Conservation (phyloP, 345 rosid species). For the Moringa oleifera region DNA sequence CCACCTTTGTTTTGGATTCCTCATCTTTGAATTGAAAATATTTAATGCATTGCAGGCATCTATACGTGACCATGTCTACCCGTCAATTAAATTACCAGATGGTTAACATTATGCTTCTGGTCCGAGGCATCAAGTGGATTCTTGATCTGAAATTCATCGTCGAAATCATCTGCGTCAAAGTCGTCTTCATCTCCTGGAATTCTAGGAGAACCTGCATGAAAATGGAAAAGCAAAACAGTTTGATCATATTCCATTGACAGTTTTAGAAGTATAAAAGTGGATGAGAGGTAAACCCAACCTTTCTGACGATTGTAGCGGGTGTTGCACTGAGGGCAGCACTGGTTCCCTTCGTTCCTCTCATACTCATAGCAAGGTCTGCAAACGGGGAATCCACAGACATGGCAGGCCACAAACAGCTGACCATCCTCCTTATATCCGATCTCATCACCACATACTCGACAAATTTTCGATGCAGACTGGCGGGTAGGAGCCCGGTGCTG, state of each 20-base stretch:
- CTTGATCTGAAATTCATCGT: slow-evolving; percentile 53
- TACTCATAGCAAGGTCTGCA: slow-evolving; percentile 89
- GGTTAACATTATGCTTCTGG: slow-evolving; percentile 19
- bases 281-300: slow-evolving; percentile 33
- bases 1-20: no score
- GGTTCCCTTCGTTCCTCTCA: slow-evolving; percentile 85
- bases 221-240: not conserved
- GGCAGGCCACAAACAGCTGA: slow-evolving; percentile 62
- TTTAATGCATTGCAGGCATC: not conserved
- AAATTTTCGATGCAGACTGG: slow-evolving; percentile 36
- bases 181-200: slow-evolving; percentile 67
- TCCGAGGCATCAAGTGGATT: slow-evolving; percentile 30
- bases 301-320: slow-evolving; percentile 81
- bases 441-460: slow-evolving; percentile 82
- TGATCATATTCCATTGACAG: not conserved
- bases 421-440: slow-evolving; percentile 57
- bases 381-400: slow-evolving; percentile 75
- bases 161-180: slow-evolving; percentile 52
- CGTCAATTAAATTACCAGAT: slow-evolving; percentile 48
- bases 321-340: slow-evolving; percentile 89
- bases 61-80: no score
- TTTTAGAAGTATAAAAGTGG: not conserved
- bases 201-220: slow-evolving; percentile 58
- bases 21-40: not conserved
- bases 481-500: slow-evolving; percentile 35